These are phyloP conservation scores for Mycena citricolor DNA, from an alignment of 1,284 basidiomycete genomes.

Conservation along the genomic window DNA sequence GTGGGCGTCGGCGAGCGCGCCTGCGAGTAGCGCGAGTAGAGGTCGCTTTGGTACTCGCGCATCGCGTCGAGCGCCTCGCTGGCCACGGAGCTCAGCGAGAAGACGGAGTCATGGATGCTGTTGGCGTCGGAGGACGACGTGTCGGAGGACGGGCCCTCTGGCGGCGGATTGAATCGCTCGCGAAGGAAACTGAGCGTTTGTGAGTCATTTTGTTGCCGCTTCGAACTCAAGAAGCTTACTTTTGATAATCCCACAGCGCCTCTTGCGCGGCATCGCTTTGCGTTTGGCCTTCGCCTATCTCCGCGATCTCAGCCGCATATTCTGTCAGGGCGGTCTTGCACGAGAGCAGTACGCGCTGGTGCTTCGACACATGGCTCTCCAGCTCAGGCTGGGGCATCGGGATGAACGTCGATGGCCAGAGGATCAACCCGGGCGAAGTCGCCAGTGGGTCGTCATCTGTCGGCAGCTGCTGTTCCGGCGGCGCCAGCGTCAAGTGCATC, in stretches of 20 bases:
- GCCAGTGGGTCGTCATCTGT: conserved; percentile 27
- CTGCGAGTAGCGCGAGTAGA: too few relatives aligned
- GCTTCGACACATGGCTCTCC: conserved; percentile 36
- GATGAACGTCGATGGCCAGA: conserved; percentile 39
- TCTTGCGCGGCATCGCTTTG: conserved; percentile 38
- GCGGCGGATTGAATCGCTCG: conserved; percentile 33
- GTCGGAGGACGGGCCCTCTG: conserved; percentile 19
- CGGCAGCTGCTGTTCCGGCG: too few relatives aligned
- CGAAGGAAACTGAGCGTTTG: conserved; percentile 42
- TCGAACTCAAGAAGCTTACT: conserved; percentile 24
- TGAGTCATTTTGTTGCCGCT: too few relatives aligned
- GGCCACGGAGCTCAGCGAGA: conserved; percentile 32
- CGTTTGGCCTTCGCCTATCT: conserved; percentile 29
- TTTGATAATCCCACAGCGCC: conserved; percentile 40
- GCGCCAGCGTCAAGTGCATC: conserved; percentile 36
- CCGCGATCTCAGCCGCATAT: conserved; percentile 34
- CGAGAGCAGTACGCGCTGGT: conserved; percentile 34
- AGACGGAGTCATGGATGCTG: conserved; percentile 29
- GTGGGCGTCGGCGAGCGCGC: too few relatives aligned
- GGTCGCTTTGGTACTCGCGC: conserved; percentile 39
- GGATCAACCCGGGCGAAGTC: conserved; percentile 33
- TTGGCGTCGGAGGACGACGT: conserved; percentile 23
- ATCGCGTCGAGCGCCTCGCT: conserved; percentile 35
- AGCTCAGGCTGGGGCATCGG: conserved; percentile 35
- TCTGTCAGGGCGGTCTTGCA: conserved; percentile 34